A percentile compares a stretch with the other conserved stretches of the same genome.
These are phyloP conservation scores for Urtica urens DNA, from an alignment of 306 rosid species.

Conservation along the genomic window DNA sequence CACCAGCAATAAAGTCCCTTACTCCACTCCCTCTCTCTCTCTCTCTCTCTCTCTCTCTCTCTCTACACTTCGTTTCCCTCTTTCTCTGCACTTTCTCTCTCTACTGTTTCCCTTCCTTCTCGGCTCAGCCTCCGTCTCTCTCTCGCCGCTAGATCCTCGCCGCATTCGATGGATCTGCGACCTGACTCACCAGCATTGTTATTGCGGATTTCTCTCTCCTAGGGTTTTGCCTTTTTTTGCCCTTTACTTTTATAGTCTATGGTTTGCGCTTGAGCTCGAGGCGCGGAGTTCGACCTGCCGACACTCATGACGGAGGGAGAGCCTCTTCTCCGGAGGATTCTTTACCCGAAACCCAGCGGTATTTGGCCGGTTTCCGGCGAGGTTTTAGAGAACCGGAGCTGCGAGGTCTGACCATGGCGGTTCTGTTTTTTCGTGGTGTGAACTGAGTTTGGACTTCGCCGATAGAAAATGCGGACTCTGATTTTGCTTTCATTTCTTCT, in stretches of 20 bases:
- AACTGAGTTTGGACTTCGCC: conserved; percentile 23
- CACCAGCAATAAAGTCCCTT: conserved; percentile 35
- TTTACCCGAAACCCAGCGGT: conserved; percentile 12
- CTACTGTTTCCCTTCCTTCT: neutral
- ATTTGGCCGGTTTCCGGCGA: conserved; percentile 10
- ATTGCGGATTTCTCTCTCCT: conserved; percentile 32
- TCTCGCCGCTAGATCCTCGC: conserved; percentile 38
- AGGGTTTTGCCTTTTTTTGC: conserved; percentile 32
- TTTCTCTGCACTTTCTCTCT: conserved; percentile 14
- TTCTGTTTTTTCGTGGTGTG: too few species aligned
- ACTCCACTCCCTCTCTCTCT: conserved; percentile 11
- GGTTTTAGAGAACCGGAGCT: conserved; percentile 6
- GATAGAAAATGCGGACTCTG: conserved; percentile 48
- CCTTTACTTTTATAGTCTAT: too few species aligned
- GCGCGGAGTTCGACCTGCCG: conserved; percentile 22
- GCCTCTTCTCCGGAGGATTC: conserved; percentile 16
- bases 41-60: conserved; percentile 5
- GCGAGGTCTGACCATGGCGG: conserved; percentile 22
- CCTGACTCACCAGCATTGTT: conserved; percentile 28
- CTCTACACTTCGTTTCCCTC: conserved; percentile 6
- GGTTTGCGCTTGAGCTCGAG: too few species aligned
- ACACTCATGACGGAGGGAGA: conserved; percentile 14
- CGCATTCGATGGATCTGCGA: conserved; percentile 60
- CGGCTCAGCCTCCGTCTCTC: neutral
- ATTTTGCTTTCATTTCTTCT: conserved; percentile 24